Base-by-base conservation (phyloP, 257 asterid species). In the Catharanthus roseus region DNA sequence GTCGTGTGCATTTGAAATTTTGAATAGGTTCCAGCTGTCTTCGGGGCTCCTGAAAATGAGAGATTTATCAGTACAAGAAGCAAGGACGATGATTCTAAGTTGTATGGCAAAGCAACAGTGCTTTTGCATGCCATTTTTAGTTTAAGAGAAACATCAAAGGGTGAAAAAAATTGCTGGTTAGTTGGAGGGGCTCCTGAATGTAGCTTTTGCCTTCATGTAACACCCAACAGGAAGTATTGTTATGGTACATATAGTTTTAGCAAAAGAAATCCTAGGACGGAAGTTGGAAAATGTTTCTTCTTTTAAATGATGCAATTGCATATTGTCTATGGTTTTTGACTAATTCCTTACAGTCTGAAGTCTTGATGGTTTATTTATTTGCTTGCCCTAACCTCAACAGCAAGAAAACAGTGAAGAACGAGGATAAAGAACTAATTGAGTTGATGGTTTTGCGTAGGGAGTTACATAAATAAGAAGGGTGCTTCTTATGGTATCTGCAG, bases 191-290 rank as follows among this genome's bases (percentile, higher is more conserved):
- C 10, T 49, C 23, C 23, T 3, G 23, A 18, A 9, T 49, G 55
- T 9, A 58, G 23, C 11, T 33, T 7, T 61, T 7, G 5, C 13
- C 9, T 21, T 31, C 45, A 6, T 19, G 26, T 61, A 33, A 33
- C 67, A 6, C 26, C 15, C 45, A 0, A 18, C 2, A 38, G 3
- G 16, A 58, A 19, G 18, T 16, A 7, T 3, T 21, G 24, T 61
- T 61, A 61, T 61, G 45, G 45, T 61, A 61, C 67, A 61, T 61
- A 61, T 16, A 33, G 6, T 61, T 34, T n/a, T 31, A 61, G 44
- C 45, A 6, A 34, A 61, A 18, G 16, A 4, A 1, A 18, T 18
- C 4, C 55, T 18, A 3, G 51, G 15, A 45, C 15, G 51, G 51
- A 13, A 3, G 4, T 45, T 45, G 51, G 42, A 38, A 38, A 8